These are phyloP conservation scores for Cinnamomum chago DNA, from an alignment of 164 flowering plant species.

Conservation along the genomic window DNA sequence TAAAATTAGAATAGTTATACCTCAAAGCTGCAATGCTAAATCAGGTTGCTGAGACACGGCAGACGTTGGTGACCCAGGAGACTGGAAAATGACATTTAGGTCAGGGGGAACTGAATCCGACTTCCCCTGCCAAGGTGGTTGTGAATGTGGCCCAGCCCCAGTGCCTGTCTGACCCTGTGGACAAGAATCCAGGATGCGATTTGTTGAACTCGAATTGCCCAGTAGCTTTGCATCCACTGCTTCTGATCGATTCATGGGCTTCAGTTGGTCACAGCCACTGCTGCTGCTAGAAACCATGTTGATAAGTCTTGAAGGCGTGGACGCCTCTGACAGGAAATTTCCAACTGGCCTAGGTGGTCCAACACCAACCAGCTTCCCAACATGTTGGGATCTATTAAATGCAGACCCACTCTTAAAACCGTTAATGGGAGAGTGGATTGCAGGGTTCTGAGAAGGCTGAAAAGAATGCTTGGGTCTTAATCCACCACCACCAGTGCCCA, in stretches of 20 bases:
- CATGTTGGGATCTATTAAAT: constrained; percentile 19
- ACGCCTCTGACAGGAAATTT: constrained; percentile 10
- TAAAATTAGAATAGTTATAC: constrained; percentile 7
- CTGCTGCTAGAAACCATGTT: constrained; percentile 25
- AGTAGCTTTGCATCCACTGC: constrained; percentile 11
- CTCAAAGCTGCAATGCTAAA: constrained; percentile 66
- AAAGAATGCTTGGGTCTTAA: constrained; percentile 16
- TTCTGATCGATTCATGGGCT: constrained; percentile 6
- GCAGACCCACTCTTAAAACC: constrained; percentile 19
- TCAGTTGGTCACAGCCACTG: constrained; percentile 6
- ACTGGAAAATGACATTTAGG: constrained; percentile 48
- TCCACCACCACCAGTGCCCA: constrained; percentile 8
- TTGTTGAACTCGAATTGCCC: constrained; percentile 19
- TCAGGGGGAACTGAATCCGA: constrained; percentile 46
- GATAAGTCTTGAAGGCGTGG: constrained; percentile 20
- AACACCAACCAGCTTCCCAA: constrained; percentile 11
- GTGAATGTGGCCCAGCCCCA: constrained; percentile 16
- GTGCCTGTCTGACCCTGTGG: constrained; percentile 9
- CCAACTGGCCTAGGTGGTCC: constrained; percentile 14
- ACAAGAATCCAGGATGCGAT: constrained; percentile 13
- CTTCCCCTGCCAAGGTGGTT: constrained; percentile 25
- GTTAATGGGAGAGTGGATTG: constrained; percentile 18
- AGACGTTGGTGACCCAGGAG: constrained; percentile 46
- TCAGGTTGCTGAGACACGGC: constrained; percentile 48
- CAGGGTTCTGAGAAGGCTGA: constrained; percentile 28